Evolutionary conservation across 164 flowering plant genomes (phyloP).

Genomic region (Malania oleifera): DNA sequence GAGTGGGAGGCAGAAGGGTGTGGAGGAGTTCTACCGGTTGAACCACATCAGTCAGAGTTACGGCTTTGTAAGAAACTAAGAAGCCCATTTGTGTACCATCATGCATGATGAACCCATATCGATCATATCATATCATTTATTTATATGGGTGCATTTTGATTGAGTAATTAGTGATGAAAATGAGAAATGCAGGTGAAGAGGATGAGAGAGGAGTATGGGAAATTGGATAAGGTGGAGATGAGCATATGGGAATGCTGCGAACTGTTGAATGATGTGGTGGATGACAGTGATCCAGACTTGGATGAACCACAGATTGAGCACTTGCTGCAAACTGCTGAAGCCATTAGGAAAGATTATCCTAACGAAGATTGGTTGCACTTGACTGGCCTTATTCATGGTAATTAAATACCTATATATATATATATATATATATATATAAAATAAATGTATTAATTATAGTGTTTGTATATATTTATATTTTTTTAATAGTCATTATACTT

Average conservation of each 20-base stretch:
- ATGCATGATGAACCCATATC: no score
- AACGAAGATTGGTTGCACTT: conserved; percentile 34
- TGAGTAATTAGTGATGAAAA: neutral
- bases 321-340: conserved; percentile 33
- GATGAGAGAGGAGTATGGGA: conserved; percentile 33
- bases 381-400: conserved; percentile 37
- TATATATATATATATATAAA: neutral
- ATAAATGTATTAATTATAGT: no score
- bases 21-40: conserved; percentile 26
- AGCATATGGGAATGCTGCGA: conserved; percentile 39
- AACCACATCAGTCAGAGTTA: conserved; percentile 31
- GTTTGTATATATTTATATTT: no score
- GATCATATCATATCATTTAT: no score
- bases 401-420: neutral
- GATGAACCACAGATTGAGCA: conserved; percentile 35
- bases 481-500: no score
- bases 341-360: conserved; percentile 29
- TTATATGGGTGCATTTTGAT: neutral
- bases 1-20: conserved; percentile 22
- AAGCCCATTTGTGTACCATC: neutral
- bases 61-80: conserved; percentile 25
- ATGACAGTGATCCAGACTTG: conserved; percentile 36
- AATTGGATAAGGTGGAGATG: conserved; percentile 26
- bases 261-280: conserved; percentile 28
- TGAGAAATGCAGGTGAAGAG: conserved; percentile 18